These are phyloP conservation scores for Paramecium bursaria DNA, from an alignment of 73 alveolate genomes.

Conservation along the genomic window DNA sequence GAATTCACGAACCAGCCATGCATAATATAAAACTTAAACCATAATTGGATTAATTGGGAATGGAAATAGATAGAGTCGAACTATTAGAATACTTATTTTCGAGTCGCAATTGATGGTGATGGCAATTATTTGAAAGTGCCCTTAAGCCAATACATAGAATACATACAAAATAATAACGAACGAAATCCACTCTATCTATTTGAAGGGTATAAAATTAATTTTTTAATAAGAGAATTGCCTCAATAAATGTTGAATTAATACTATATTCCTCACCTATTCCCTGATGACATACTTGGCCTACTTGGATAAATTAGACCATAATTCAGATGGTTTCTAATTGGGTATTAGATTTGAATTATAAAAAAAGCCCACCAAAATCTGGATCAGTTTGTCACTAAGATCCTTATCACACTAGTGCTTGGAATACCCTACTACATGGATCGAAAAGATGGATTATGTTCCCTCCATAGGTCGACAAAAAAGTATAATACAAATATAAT, in stretches of 20 bases:
- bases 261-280: conserved; percentile 16
- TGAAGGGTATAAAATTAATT: too few species aligned
- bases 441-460: conserved; percentile 82
- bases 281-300: neutral
- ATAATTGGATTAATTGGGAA: neutral
- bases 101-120: conserved; percentile 31
- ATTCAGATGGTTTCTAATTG: conserved; percentile 86
- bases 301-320: conserved; percentile 73
- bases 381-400: conserved; percentile 82
- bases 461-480: conserved; percentile 74
- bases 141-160: conserved; percentile 12
- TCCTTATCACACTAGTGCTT: conserved; percentile 85
- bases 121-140: conserved; percentile 31
- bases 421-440: conserved; percentile 82
- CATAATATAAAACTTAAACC: neutral
- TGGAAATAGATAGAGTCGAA: neutral
- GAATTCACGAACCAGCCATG: neutral
- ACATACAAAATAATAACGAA: neutral
- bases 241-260: conserved; percentile 16
- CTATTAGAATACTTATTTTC: neutral
- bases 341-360: conserved; percentile 18
- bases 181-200: conserved; percentile 28
- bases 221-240: too few species aligned
- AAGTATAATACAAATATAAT: conserved; percentile 22
- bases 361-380: conserved; percentile 84